Base-by-base conservation (phyloP, 352 stramenopile genomes). In the Bremia lactucae region DNA sequence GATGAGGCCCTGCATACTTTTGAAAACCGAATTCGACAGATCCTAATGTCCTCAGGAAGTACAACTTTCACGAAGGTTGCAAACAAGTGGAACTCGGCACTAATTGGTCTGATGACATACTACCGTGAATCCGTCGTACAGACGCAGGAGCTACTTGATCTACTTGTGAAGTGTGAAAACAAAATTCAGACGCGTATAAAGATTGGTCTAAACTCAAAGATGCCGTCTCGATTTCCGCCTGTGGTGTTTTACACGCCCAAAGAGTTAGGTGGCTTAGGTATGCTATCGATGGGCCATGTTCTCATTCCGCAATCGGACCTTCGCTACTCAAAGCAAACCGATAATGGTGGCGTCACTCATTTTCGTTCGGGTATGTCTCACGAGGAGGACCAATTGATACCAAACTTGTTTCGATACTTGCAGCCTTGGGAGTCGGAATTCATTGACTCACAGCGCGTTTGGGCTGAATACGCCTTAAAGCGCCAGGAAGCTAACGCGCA, bases 161-260 rank as follows among this genome's bases (percentile, higher is more conserved):
- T 99, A 25, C 72, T 99, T 6, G 97, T 99, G 22, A 99, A 99
- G 68, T 99, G 97, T 59, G 97, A 99, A 58, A 99, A 99, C 71
- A 99, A 99, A 74, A 99, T 99, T 52, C 97, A 99, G 65, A 99
- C 96, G 36, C 83, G 97, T 66, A 99, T 99, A 68, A 99, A 99
- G 78, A 99, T 99, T 48, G 97, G 96, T 4, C 64, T 99, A 38
- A 99, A 99, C 82, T 98, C 90, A 56, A 99, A 99, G 68, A 99
- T 99, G 95, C 95, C 95, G 28, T 98, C 88, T 36, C 89, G 96
- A 42, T 98, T 99, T 74, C 96, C 96, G 25, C 96, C 96, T 8
- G 96, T 98, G 18, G 96, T 99, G 18, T 99, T 99, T 64, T 99
- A 99, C 65, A 98, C 95, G 13, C 97, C 97, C 0, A 99, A 99